Base-by-base conservation (phyloP, 805 yeast genomes). In the Ogataea methanolica region DNA sequence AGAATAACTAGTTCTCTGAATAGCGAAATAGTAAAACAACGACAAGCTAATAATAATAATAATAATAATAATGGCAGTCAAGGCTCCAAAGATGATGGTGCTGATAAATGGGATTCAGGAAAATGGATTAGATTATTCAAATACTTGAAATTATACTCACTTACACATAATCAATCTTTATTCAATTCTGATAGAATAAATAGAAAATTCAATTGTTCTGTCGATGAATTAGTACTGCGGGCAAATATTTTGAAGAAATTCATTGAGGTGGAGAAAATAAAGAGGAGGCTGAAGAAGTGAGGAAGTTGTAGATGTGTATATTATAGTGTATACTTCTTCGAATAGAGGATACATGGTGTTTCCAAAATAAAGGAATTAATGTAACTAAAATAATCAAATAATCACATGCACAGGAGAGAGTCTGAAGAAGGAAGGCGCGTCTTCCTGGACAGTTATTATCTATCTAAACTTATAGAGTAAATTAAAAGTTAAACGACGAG, bases 111-210 rank as follows among this genome's bases (percentile, higher is more conserved):
- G 68, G 42, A 42, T 15, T 21, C 33, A n/a, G 41, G 34, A 17
- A 54, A 56, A 43, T 64, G 68, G 68, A 47, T 23, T 14, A 48
- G 46, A 33, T 47, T 63, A 29, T 47, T 54, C 33, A 48, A 50
- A 23, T 56, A 57, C 29, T 43, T 63, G 14, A 50, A 47, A 23
- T 44, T 51, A 15, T 63, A 58, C 53, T 53, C 46, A 23, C 44
- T 52, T 2, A 55, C 60, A 2, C 37, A 42, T 7, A 53, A 59
- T 43, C 31, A 39, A 12, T 33, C 35, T 2, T 40, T 57, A 19
- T 49, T 57, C 33, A 44, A 50, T 8, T 45, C 49, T 16, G 39
- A 43, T 12, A 42, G 46, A 23, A 45, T 60, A 17, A 33, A 45
- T 12, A 39, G 46, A 2, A 56, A 55, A 33, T 63, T 63, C 36